Conservation (phyloP, 2,329 filamentous ascomycete genomes). For the Colletotrichum incanum region DNA sequence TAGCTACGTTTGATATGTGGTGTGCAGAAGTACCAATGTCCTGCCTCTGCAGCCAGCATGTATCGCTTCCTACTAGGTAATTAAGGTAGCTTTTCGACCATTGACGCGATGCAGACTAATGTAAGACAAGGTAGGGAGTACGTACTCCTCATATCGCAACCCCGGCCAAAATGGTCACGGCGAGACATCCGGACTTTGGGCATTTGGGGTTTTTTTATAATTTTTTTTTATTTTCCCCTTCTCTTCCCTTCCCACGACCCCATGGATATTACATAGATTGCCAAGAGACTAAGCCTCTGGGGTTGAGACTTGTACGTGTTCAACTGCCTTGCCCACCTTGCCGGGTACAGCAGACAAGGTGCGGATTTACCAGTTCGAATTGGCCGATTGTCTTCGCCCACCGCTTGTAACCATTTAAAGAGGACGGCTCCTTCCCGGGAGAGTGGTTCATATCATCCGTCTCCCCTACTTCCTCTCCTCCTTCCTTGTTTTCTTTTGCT, state of each 20-base stretch:
- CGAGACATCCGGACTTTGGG: slow-evolving; percentile 19
- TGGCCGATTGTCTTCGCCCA: background rate
- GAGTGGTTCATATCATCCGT: background rate
- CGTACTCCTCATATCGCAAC: background rate
- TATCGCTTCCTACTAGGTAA: background rate
- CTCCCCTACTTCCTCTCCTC: background rate
- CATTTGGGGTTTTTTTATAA: background rate
- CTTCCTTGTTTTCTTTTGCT: background rate
- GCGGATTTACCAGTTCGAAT: background rate
- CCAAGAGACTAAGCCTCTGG: slow-evolving; percentile 26
- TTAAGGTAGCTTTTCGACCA: background rate
- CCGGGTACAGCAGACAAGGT: background rate
- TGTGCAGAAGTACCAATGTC: slow-evolving; percentile 4
- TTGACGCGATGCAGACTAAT: background rate
- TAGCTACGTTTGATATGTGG: background rate
- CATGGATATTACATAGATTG: slow-evolving; percentile 17
- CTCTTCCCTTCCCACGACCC: background rate
- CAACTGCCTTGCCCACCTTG: background rate
- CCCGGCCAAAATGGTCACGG: background rate
- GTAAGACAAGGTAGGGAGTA: background rate
- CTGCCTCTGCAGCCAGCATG: background rate
- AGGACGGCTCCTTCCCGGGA: slow-evolving; percentile 7
- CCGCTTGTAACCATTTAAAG: slow-evolving; percentile 27
- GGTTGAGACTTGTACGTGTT: background rate
- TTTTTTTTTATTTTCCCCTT: no score